A percentile compares a stretch with the other conserved stretches of the same genome.
Evolutionary conservation across 2,329 filamentous ascomycete genomes (phyloP).

Genomic region (Corynespora cassiicola): DNA sequence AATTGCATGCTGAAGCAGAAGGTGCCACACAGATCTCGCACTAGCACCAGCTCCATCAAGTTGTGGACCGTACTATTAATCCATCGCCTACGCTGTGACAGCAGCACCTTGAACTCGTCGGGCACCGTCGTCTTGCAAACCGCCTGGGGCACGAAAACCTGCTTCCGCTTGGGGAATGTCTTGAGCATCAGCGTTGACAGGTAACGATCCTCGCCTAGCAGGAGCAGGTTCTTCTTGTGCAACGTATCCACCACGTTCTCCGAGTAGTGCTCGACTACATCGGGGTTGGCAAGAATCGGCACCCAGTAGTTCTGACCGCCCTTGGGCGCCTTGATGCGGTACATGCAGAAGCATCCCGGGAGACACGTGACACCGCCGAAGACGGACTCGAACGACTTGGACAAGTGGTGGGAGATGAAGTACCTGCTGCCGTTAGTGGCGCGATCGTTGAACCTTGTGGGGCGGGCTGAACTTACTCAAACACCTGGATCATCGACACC

Average conservation of each 20-base stretch:
- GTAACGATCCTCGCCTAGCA: slow-evolving; percentile 93
- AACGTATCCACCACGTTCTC: slow-evolving; percentile 98
- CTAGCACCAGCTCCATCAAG: slow-evolving; percentile 94
- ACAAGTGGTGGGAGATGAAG: slow-evolving; percentile 96
- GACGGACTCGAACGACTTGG: slow-evolving; percentile 97
- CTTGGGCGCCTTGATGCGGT: slow-evolving; percentile 98
- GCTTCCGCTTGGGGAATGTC: slow-evolving; percentile 98
- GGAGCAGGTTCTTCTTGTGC: slow-evolving; percentile 94
- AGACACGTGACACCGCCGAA: slow-evolving; percentile 99
- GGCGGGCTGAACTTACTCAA: slow-evolving; percentile 70
- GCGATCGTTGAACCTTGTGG: slow-evolving; percentile 21
- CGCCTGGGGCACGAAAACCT: slow-evolving; percentile 97
- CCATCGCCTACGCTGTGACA: slow-evolving; percentile 96
- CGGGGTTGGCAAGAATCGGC: slow-evolving; percentile 95
- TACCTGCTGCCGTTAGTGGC: slow-evolving; percentile 60
- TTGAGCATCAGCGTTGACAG: slow-evolving; percentile 97
- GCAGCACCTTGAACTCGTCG: slow-evolving; percentile 86
- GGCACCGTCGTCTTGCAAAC: slow-evolving; percentile 99
- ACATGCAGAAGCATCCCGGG: slow-evolving; percentile 99
- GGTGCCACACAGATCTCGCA: slow-evolving; percentile 94
- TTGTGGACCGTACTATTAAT: slow-evolving; percentile 99
- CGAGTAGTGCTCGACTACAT: slow-evolving; percentile 98
- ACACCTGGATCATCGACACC: slow-evolving; percentile 98
- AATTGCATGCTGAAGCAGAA: slow-evolving; percentile 99
- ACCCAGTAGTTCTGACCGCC: slow-evolving; percentile 99